phyloP scores from a whole-genome alignment of 345 rosid genomes.

The Salix brachista region DNA sequence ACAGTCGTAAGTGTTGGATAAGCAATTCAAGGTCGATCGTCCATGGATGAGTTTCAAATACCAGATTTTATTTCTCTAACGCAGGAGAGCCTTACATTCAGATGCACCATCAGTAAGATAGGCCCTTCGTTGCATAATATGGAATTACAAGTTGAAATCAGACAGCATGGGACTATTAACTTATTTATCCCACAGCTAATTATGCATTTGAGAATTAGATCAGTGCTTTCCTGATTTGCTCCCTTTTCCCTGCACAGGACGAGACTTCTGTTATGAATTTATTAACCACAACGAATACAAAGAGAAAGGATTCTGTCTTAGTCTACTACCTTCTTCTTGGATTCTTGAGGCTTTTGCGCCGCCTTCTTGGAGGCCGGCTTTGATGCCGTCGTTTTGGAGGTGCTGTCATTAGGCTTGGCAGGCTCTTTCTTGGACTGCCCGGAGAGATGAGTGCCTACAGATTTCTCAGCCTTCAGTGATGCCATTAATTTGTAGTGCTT shows the following conservation, averaged over 20 bases:
- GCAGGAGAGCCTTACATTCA: not conserved
- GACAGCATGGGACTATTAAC: not conserved
- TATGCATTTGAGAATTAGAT: not conserved
- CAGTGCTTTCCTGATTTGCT: slow-evolving; percentile 21
- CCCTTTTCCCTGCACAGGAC: slow-evolving; percentile 14
- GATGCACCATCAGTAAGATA: not conserved
- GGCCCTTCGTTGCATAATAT: not conserved
- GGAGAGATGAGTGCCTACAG: slow-evolving; percentile 35
- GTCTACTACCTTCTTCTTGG: slow-evolving; percentile 47
- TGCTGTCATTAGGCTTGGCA: slow-evolving; percentile 18
- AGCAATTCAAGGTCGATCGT: not conserved
- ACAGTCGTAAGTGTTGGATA: not conserved
- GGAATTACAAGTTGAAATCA: not conserved
- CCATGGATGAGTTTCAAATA: not conserved
- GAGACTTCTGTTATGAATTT: not conserved
- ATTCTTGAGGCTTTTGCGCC: slow-evolving; percentile 41
- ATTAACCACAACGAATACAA: not conserved
- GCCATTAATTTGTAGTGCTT: slow-evolving; percentile 20
- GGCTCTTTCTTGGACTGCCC: slow-evolving; percentile 41
- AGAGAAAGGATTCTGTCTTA: not conserved
- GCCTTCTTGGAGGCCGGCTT: slow-evolving; percentile 43
- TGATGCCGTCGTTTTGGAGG: slow-evolving; percentile 31
- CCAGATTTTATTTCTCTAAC: slow-evolving; percentile 7
- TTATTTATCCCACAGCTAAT: not conserved
- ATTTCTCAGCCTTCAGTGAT: slow-evolving; percentile 39